phyloP scores from a whole-genome alignment of 2,329 filamentous ascomycete genomes.

The Neofusicoccum sp. region DNA sequence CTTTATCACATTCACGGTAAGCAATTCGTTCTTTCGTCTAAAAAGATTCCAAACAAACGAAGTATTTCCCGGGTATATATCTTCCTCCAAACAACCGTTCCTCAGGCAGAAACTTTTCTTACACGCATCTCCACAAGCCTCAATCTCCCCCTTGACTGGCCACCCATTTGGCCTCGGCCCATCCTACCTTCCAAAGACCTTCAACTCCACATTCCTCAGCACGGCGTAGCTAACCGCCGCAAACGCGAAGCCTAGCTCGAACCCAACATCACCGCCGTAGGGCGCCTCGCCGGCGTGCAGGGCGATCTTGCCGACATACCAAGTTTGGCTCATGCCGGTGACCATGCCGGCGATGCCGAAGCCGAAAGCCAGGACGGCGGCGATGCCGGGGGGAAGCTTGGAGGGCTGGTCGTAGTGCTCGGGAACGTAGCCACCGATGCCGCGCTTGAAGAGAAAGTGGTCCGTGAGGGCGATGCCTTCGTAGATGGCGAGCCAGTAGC shows the following conservation, averaged over 20 bases:
- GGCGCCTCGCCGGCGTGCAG: constrained; percentile 56
- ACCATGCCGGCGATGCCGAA: constrained; percentile 68
- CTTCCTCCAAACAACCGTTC: background rate
- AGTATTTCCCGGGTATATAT: background rate
- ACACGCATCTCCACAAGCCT: background rate
- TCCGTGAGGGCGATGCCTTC: constrained; percentile 66
- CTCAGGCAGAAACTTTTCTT: background rate
- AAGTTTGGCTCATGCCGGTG: constrained; percentile 70
- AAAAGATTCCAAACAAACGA: background rate
- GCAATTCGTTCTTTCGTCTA: no score
- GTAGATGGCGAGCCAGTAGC: constrained; percentile 78
- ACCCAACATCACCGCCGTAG: constrained; percentile 62
- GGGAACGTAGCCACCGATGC: constrained; percentile 61
- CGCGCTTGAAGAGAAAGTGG: constrained; percentile 69
- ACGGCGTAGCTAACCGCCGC: constrained; percentile 55
- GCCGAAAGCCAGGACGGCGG: constrained; percentile 64
- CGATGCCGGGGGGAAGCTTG: constrained; percentile 65
- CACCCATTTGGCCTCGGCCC: constrained; percentile 15
- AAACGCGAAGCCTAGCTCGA: constrained; percentile 69
- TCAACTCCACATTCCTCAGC: constrained; percentile 55
- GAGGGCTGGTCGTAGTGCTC: constrained; percentile 60
- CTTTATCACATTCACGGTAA: no score
- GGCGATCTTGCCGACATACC: constrained; percentile 68
- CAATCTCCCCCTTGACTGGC: background rate
- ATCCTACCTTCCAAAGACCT: constrained; percentile 43